A percentile compares a stretch with the other conserved stretches of the same genome.
Evolutionary conservation across 129 eudicot genomes (phyloP).

Genomic region (Silybum marianum): DNA sequence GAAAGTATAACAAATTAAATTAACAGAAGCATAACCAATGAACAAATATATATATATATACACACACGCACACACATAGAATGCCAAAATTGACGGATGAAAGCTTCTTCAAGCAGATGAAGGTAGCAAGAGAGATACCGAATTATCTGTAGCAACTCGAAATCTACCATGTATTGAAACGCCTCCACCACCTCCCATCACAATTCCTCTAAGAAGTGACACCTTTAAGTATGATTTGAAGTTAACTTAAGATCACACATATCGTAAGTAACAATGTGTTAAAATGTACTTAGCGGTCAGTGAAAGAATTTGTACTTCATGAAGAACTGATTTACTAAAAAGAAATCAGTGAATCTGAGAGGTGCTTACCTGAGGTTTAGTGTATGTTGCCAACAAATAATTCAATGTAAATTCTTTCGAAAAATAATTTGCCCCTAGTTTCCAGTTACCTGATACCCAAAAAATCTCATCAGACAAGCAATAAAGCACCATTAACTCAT

Average conservation of each 20-base stretch:
- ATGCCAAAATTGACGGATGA: neutral
- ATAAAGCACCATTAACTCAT: conserved; percentile 12
- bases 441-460: conserved; percentile 69
- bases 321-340: neutral
- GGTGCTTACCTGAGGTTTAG: conserved; percentile 73
- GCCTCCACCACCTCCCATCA: conserved; percentile 99
- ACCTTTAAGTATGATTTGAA: conserved; percentile 50
- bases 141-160: conserved; percentile 89
- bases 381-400: conserved; percentile 79
- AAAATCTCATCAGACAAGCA: conserved; percentile 13
- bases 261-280: conserved; percentile 9
- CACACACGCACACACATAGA: neutral
- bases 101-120: conserved; percentile 4
- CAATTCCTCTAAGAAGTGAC: conserved; percentile 83
- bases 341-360: neutral
- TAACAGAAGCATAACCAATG: neutral
- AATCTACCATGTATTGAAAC: conserved; percentile 92
- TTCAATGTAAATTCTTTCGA: conserved; percentile 70
- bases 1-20: neutral
- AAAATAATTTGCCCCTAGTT: conserved; percentile 64
- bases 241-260: conserved; percentile 10
- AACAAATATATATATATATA: neutral
- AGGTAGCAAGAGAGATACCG: conserved; percentile 57
- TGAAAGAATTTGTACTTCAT: neutral
- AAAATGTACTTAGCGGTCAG: neutral